These are phyloP conservation scores for Cardamine chenopodiifolia DNA, from an alignment of 345 rosid species.

Conservation along the genomic window DNA sequence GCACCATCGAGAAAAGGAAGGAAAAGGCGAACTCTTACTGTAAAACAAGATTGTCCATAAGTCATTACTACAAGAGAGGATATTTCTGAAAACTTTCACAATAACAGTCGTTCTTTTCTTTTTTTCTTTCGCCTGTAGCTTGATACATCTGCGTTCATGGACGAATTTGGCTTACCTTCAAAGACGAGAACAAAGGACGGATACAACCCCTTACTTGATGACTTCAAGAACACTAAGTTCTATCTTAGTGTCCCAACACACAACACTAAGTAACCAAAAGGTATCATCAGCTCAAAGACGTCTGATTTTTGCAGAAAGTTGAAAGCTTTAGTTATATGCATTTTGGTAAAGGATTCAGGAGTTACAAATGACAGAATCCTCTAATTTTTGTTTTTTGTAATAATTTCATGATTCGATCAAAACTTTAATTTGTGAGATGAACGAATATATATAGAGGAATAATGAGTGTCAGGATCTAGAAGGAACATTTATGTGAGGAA, in stretches of 20 bases:
- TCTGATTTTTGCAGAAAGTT: slow-evolving; percentile 16
- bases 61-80: slow-evolving; percentile 2
- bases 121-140: slow-evolving; percentile 46
- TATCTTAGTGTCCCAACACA: slow-evolving; percentile 96
- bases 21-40: slow-evolving; percentile 82
- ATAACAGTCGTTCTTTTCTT: not conserved
- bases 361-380: not conserved
- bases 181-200: slow-evolving; percentile 91
- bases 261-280: slow-evolving; percentile 54
- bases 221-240: slow-evolving; percentile 91
- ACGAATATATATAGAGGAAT: no score
- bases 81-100: not conserved
- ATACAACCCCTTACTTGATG: slow-evolving; percentile 90
- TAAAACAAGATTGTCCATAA: slow-evolving; percentile 48
- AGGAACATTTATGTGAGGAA: not conserved
- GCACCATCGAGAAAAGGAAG: slow-evolving; percentile 66
- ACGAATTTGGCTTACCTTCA: slow-evolving; percentile 86
- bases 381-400: not conserved
- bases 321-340: not conserved
- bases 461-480: not conserved
- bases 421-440: not conserved
- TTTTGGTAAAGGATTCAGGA: slow-evolving; percentile 3
- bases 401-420: not conserved
- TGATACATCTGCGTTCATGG: slow-evolving; percentile 89
- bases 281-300: slow-evolving; percentile 24